These are phyloP conservation scores for Hypoxylon sp. DNA, from an alignment of 2,329 filamentous ascomycete species.

Conservation along the genomic window DNA sequence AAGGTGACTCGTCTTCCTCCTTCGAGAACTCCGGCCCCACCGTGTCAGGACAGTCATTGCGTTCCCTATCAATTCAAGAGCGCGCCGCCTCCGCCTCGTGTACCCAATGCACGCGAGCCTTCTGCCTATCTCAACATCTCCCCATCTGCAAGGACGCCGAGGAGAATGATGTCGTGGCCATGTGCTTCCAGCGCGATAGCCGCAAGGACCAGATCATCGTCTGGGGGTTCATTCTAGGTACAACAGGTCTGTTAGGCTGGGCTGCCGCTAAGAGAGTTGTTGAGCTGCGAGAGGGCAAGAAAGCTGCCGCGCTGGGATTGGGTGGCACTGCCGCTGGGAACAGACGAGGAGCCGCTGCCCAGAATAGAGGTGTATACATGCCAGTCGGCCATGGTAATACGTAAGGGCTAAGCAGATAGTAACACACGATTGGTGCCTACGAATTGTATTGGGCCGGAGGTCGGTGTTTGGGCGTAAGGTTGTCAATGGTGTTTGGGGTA, in stretches of 20 bases:
- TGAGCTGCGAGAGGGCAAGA: slow-evolving; percentile 57
- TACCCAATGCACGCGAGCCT: slow-evolving; percentile 74
- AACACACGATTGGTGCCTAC: not conserved
- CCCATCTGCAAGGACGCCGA: slow-evolving; percentile 74
- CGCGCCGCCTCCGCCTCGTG: slow-evolving; percentile 65
- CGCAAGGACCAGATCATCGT: slow-evolving; percentile 77
- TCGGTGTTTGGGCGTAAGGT: slow-evolving; percentile 2
- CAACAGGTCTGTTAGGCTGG: slow-evolving; percentile 72
- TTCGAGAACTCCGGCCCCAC: slow-evolving; percentile 40
- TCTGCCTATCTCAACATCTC: slow-evolving; percentile 71
- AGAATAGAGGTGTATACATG: slow-evolving; percentile 50
- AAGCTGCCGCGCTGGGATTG: slow-evolving; percentile 33
- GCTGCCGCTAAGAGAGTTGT: slow-evolving; percentile 67
- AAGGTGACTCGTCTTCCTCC: slow-evolving; percentile 53
- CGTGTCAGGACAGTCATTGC: slow-evolving; percentile 51
- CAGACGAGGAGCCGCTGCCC: slow-evolving; percentile 20
- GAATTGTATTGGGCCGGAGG: slow-evolving; percentile 3
- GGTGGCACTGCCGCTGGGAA: slow-evolving; percentile 18
- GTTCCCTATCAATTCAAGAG: slow-evolving; percentile 37
- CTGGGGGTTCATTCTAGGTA: slow-evolving; percentile 73
- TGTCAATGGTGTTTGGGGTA: slow-evolving; percentile 23
- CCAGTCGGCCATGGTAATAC: slow-evolving; percentile 41
- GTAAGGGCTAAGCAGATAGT: slow-evolving; percentile 6
- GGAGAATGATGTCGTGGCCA: slow-evolving; percentile 73
- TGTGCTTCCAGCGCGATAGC: slow-evolving; percentile 77